Conservation (phyloP, 116 monocot species). For the Phalaenopsis hybrid region DNA sequence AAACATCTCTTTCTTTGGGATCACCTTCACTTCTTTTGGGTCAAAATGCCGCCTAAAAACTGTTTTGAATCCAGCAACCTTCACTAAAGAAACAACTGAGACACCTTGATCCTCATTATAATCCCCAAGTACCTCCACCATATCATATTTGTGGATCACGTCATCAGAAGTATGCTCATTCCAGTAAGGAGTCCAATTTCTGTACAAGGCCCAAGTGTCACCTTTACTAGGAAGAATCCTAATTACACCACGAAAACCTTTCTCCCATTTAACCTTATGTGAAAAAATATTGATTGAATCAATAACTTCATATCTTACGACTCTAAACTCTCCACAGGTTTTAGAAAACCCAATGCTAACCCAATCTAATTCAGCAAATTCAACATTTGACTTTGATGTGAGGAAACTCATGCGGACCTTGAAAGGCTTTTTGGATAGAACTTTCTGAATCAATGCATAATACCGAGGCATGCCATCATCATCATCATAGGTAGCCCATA, state of each 20-base stretch:
- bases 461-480: slow-evolving; percentile 98
- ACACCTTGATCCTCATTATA: slow-evolving; percentile 68
- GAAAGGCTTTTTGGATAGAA: slow-evolving; percentile 69
- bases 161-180: slow-evolving; percentile 66
- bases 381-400: slow-evolving; percentile 51
- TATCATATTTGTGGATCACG: slow-evolving; percentile 82
- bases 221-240: slow-evolving; percentile 73
- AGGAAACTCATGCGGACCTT: slow-evolving; percentile 68
- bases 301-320: slow-evolving; percentile 49
- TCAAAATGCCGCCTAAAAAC: slow-evolving; percentile 66
- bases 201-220: slow-evolving; percentile 89
- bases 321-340: slow-evolving; percentile 79
- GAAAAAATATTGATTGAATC: slow-evolving; percentile 87
- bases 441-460: slow-evolving; percentile 78
- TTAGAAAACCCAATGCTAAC: slow-evolving; percentile 72
- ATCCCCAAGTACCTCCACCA: slow-evolving; percentile 84
- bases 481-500: slow-evolving; percentile 95
- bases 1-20: slow-evolving; percentile 86
- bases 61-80: slow-evolving; percentile 80
- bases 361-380: slow-evolving; percentile 75
- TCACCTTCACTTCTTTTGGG: slow-evolving; percentile 39
- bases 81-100: slow-evolving; percentile 61
- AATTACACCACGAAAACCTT: slow-evolving; percentile 70
- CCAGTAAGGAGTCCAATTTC: slow-evolving; percentile 87
- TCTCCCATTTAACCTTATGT: slow-evolving; percentile 74